Evolutionary conservation across 257 asterid species (phyloP).

Genomic region (Jasminum sambac): DNA sequence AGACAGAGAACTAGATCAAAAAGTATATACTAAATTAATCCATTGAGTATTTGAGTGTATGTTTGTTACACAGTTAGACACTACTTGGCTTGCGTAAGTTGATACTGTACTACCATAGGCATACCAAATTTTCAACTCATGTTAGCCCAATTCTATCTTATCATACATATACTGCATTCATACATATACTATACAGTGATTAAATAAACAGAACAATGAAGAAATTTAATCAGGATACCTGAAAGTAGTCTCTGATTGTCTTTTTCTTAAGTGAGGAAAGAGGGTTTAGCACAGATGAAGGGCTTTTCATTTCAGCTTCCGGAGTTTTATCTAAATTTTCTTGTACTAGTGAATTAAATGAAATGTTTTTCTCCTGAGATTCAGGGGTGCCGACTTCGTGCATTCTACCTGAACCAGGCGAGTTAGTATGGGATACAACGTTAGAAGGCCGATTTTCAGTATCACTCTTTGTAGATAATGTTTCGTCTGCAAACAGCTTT

Average conservation of each 20-base stretch:
- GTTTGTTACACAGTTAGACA: background rate
- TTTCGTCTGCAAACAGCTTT: constrained; percentile 60
- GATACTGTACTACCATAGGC: too few relatives aligned
- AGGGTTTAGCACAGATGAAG: constrained; percentile 82
- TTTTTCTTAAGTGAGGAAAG: constrained; percentile 81
- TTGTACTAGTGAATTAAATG: constrained; percentile 38
- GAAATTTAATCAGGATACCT: constrained; percentile 38
- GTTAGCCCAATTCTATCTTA: background rate
- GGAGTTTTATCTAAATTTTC: constrained; percentile 53
- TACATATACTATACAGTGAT: constrained; percentile 20
- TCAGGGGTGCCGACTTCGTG: constrained; percentile 64
- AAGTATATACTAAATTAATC: background rate
- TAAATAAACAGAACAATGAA: background rate
- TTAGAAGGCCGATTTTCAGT: constrained; percentile 19
- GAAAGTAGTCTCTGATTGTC: constrained; percentile 82
- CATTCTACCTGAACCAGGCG: constrained; percentile 33
- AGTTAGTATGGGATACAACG: constrained; percentile 13
- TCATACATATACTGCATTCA: too few relatives aligned
- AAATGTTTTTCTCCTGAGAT: constrained; percentile 48
- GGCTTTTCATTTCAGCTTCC: constrained; percentile 62
- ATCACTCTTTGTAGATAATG: constrained; percentile 30
- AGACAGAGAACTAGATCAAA: background rate
- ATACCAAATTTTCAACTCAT: background rate
- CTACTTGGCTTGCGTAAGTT: background rate
- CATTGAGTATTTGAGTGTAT: background rate